Conservation (phyloP, 1,284 basidiomycete genomes). For the Taiwanofungus camphoratus region DNA sequence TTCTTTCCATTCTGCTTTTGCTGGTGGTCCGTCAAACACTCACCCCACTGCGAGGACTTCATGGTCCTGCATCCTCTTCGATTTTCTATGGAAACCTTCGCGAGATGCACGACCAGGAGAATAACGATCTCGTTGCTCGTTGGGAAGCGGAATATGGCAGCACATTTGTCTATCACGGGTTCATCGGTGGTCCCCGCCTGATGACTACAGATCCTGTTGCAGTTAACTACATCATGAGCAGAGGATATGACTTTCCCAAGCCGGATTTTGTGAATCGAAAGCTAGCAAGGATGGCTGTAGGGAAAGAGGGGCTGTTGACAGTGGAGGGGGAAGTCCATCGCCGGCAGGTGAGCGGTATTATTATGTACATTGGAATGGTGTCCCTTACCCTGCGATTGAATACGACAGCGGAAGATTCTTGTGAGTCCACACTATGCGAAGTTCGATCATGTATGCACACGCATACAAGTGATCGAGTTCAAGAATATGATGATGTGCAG, state of each 20-base stretch:
- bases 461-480: too few species aligned
- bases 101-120: conserved; percentile 53
- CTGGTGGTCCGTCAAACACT: conserved; percentile 30
- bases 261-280: conserved; percentile 54
- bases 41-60: conserved; percentile 35
- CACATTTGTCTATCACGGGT: conserved; percentile 51
- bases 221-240: conserved; percentile 52
- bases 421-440: conserved; percentile 20
- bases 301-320: conserved; percentile 42
- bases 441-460: too few species aligned
- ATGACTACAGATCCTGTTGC: conserved; percentile 58
- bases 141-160: conserved; percentile 47
- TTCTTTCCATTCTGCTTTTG: conserved; percentile 29
- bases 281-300: conserved; percentile 49
- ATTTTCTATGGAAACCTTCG: conserved; percentile 52
- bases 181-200: conserved; percentile 48
- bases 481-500: too few species aligned
- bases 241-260: conserved; percentile 62
- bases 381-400: background rate
- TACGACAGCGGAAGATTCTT: conserved; percentile 35
- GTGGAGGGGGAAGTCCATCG: conserved; percentile 48
- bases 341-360: conserved; percentile 38
- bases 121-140: conserved; percentile 41
- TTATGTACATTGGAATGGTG: background rate
- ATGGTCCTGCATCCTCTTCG: conserved; percentile 34